phyloP scores from a whole-genome alignment of 2,329 filamentous ascomycete species.

The Pezicula radicicola region DNA sequence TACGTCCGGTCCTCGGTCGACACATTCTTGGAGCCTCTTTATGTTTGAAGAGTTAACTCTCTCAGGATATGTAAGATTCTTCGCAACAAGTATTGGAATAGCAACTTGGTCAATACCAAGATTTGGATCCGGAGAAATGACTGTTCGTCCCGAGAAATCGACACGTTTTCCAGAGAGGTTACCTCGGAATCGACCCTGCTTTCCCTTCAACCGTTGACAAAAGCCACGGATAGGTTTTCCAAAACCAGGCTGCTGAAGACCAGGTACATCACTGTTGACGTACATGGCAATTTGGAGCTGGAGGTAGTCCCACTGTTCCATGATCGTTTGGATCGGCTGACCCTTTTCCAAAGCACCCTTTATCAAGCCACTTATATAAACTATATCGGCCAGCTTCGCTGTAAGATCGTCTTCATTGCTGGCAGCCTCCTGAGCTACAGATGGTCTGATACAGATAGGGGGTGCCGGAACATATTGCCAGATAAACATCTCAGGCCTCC shows the following conservation, averaged over 20 bases:
- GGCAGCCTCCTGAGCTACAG: slow-evolving; percentile 86
- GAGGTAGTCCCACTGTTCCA: slow-evolving; percentile 98
- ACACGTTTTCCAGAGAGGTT: slow-evolving; percentile 98
- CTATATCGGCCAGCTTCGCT: slow-evolving; percentile 93
- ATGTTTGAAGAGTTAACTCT: slow-evolving; percentile 82
- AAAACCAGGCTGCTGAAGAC: slow-evolving; percentile 82
- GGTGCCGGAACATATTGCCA: slow-evolving; percentile 96
- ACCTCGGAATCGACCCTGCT: slow-evolving; percentile 94
- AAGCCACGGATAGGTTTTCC: slow-evolving; percentile 91
- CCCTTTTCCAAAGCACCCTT: slow-evolving; percentile 79
- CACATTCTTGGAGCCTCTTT: slow-evolving; percentile 70
- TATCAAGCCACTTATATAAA: slow-evolving; percentile 87
- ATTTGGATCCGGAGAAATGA: slow-evolving; percentile 97
- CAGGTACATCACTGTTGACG: slow-evolving; percentile 94
- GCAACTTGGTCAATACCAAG: slow-evolving; percentile 91
- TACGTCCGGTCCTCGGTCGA: slow-evolving; percentile 70
- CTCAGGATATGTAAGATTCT: slow-evolving; percentile 94
- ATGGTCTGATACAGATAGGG: slow-evolving; percentile 90
- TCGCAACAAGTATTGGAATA: slow-evolving; percentile 86
- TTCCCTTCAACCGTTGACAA: slow-evolving; percentile 93
- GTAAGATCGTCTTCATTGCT: slow-evolving; percentile 97
- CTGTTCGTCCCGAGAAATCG: slow-evolving; percentile 94
- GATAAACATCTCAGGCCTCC: slow-evolving; percentile 92
- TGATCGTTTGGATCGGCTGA: slow-evolving; percentile 81
- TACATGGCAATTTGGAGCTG: slow-evolving; percentile 96